Base-by-base conservation (phyloP, 257 asterid genomes). In the Avicennia marina region DNA sequence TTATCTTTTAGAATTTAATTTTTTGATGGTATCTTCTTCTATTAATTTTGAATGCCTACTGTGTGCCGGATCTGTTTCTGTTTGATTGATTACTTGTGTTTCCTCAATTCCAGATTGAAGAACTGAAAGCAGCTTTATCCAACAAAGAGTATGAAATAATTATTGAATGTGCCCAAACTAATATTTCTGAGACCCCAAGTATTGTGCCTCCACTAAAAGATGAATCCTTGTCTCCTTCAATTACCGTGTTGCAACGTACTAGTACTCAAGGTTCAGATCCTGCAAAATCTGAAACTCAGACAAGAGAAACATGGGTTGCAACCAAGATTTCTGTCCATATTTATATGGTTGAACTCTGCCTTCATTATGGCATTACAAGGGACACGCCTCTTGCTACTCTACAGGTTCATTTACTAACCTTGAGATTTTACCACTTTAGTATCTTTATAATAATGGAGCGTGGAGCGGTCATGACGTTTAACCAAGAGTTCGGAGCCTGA, bases 331-430 rank as follows among this genome's bases (percentile, higher is more conserved):
- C 90, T 49, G 81, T 91, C 58, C 78, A 56, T 51, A 75, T 91
- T 68, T 73, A 81, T 70, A 69, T 80, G 69, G 89, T 88, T 73
- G 95, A 91, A 71, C 93, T 91, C 51, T 71, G 83, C 65, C 95
- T 91, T 73, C 83, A 81, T 68, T 81, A 91, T 73, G 98, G 98
- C 47, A 33, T 66, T 62, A 70, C 95, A 51, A 75, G 95, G 75
- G 98, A 91, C 66, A 75, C 90, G 50, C 72, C 97, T 42, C 98
- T 91, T 72, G 98, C 97, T 63, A 83, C 90, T 13, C 66, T 91
- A 34, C 93, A 88, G 98, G 98, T 64, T 44, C 53, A 64, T 41
- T 44, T 24, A 53, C 53, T 53, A 20, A 65, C 24, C 48, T 53
- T 33, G 31, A 42, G 57, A 54, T 39, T 33, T 63, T 54, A 20